These are phyloP conservation scores for Colletotrichum sp. DNA, from an alignment of 2,329 filamentous ascomycete genomes.

Conservation along the genomic window DNA sequence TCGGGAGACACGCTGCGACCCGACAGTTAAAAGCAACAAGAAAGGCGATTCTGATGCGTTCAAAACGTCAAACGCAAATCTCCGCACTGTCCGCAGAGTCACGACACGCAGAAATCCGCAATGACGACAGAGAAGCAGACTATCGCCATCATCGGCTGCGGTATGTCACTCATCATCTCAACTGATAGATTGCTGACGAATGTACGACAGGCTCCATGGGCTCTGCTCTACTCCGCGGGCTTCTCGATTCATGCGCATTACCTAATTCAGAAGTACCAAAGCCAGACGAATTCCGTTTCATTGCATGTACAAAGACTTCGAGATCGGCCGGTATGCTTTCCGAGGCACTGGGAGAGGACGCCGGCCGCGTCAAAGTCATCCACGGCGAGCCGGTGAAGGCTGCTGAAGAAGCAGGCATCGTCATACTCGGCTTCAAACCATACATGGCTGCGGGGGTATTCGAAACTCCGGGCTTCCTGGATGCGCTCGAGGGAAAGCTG, in stretches of 20 bases:
- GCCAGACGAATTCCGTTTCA: neutral
- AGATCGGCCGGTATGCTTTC: neutral
- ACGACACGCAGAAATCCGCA: neutral
- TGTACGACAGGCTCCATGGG: neutral
- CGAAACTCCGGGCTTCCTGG: neutral
- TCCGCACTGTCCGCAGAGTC: neutral
- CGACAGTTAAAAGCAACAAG: neutral
- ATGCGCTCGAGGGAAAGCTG: neutral
- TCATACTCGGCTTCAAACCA: neutral
- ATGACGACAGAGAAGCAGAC: neutral
- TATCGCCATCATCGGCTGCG: neutral
- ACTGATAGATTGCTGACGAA: neutral
- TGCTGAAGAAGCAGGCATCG: neutral
- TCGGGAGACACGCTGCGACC: neutral
- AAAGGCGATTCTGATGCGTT: neutral
- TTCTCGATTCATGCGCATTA: neutral
- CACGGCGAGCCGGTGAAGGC: neutral
- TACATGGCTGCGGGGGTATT: neutral
- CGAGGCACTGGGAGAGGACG: neutral
- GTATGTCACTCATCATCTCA: neutral
- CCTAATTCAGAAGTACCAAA: neutral
- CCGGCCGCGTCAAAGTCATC: neutral
- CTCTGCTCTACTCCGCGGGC: neutral
- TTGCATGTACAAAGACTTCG: neutral
- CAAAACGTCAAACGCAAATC: neutral